These are phyloP conservation scores for Neltuma alba DNA, from an alignment of 306 rosid genomes.

Conservation along the genomic window DNA sequence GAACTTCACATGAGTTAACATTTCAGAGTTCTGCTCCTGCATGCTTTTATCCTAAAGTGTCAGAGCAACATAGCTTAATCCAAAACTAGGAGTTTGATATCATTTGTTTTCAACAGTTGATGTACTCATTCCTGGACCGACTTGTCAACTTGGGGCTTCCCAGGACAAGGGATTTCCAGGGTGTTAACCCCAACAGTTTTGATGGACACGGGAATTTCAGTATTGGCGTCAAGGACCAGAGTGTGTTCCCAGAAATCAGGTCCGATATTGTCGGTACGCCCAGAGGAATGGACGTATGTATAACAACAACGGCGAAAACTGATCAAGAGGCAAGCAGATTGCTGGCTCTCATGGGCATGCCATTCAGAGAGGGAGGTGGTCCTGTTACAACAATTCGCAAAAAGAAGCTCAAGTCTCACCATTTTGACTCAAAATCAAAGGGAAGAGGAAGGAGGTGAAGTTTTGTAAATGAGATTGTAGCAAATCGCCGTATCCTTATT, in stretches of 20 bases:
- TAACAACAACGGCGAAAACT: constrained; percentile 72
- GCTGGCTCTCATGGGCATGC: constrained; percentile 93
- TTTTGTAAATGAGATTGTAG: constrained; percentile 16
- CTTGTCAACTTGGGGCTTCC: constrained; percentile 89
- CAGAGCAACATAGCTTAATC: background rate
- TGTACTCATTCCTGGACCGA: constrained; percentile 88
- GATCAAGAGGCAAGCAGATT: constrained; percentile 83
- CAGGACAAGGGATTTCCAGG: constrained; percentile 96
- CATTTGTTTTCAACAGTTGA: constrained; percentile 55
- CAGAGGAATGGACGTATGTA: constrained; percentile 97
- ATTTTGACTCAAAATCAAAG: constrained; percentile 77
- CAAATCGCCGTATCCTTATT: constrained; percentile 18
- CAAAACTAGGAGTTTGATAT: background rate
- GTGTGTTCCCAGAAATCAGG: constrained; percentile 86
- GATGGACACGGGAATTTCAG: constrained; percentile 86
- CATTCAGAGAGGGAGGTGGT: constrained; percentile 79
- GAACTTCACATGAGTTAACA: background rate
- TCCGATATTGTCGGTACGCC: constrained; percentile 64
- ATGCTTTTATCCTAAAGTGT: background rate
- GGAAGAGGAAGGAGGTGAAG: constrained; percentile 62
- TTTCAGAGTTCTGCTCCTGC: background rate
- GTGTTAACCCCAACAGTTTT: constrained; percentile 75
- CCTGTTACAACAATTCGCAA: constrained; percentile 46
- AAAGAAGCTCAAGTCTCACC: constrained; percentile 92
- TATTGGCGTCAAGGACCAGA: constrained; percentile 75